Percentiles rank a stretch among this genome's conserved stretches.
These are phyloP conservation scores for Monascus purpureus DNA, from an alignment of 495 filamentous ascomycete genomes.

Conservation along the genomic window DNA sequence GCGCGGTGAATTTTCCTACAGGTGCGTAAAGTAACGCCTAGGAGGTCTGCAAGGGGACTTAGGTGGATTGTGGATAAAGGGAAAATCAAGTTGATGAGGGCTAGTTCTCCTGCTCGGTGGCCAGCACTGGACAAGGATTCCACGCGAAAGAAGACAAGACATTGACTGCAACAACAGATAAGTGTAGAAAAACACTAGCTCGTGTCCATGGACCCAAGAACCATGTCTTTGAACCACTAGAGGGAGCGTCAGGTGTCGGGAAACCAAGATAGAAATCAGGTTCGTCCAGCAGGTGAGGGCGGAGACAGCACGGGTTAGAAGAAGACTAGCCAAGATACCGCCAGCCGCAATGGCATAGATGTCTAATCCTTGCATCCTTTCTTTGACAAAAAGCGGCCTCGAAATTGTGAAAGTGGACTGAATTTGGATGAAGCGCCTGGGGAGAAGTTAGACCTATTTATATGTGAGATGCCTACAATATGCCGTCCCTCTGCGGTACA, in stretches of 20 bases:
- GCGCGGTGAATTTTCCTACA: conserved; percentile 11
- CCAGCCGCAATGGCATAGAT: conserved; percentile 10
- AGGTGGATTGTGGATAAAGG: conserved; percentile 7
- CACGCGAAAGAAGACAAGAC: conserved; percentile 8
- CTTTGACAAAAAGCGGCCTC: too few species aligned
- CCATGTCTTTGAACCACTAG: conserved; percentile 7
- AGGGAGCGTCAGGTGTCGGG: conserved; percentile 8
- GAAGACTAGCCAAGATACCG: conserved; percentile 6
- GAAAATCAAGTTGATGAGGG: conserved; percentile 4
- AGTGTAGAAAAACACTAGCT: conserved; percentile 6
- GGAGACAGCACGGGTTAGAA: conserved; percentile 4
- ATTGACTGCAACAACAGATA: conserved; percentile 8
- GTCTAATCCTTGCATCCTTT: conserved; percentile 5
- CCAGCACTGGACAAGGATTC: conserved; percentile 4
- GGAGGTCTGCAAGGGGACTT: conserved; percentile 12
- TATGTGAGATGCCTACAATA: too few species aligned
- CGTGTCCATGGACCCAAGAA: conserved; percentile 9
- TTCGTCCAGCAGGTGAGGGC: conserved; percentile 4
- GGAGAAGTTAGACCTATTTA: too few species aligned
- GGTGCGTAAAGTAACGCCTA: conserved; percentile 8
- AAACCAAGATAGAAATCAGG: conserved; percentile 6
- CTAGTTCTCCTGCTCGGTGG: conserved; percentile 10
- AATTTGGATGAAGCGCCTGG: too few species aligned
- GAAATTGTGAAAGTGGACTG: too few species aligned
- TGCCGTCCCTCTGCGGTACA: too few species aligned